These are phyloP conservation scores for Cutaneotrichosporon cavernicola DNA, from an alignment of 1,284 basidiomycete genomes.

Conservation along the genomic window DNA sequence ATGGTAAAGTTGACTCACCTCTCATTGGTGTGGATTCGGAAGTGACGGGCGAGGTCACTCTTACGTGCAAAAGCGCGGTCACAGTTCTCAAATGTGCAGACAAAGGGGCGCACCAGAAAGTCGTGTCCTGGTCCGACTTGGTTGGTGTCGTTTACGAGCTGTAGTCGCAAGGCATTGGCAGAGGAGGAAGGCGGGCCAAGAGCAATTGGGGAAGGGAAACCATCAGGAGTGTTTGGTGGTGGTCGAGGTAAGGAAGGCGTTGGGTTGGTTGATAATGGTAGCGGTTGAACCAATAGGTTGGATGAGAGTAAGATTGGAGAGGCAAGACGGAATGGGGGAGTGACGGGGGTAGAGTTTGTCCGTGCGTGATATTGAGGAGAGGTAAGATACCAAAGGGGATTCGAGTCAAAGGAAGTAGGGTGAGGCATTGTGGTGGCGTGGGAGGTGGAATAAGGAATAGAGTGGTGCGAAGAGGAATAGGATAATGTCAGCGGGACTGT, in stretches of 20 bases:
- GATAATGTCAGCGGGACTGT: background rate
- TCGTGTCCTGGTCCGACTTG: slow-evolving; percentile 42
- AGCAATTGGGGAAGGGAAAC: slow-evolving; percentile 1
- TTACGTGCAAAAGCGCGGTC: slow-evolving; percentile 56
- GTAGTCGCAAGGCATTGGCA: slow-evolving; percentile 16
- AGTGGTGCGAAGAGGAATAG: slow-evolving; percentile 1
- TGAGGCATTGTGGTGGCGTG: background rate
- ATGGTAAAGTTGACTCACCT: slow-evolving; percentile 32
- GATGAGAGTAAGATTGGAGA: slow-evolving; percentile 10
- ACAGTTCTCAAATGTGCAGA: slow-evolving; percentile 51
- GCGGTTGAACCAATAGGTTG: background rate
- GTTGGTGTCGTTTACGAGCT: slow-evolving; percentile 51
- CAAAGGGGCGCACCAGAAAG: slow-evolving; percentile 42
- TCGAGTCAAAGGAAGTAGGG: background rate
- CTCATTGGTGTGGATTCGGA: slow-evolving; percentile 55
- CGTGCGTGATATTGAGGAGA: background rate
- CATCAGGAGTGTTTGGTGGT: background rate
- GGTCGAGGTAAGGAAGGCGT: background rate
- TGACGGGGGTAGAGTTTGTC: background rate
- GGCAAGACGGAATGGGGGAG: slow-evolving; percentile 1
- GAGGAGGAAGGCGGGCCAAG: background rate
- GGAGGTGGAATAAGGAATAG: background rate
- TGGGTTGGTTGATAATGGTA: background rate
- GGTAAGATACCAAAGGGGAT: background rate
- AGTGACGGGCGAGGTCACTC: slow-evolving; percentile 56